These are phyloP conservation scores for Gastroboletus turbinatus DNA, from an alignment of 1,284 basidiomycete species.

Conservation along the genomic window DNA sequence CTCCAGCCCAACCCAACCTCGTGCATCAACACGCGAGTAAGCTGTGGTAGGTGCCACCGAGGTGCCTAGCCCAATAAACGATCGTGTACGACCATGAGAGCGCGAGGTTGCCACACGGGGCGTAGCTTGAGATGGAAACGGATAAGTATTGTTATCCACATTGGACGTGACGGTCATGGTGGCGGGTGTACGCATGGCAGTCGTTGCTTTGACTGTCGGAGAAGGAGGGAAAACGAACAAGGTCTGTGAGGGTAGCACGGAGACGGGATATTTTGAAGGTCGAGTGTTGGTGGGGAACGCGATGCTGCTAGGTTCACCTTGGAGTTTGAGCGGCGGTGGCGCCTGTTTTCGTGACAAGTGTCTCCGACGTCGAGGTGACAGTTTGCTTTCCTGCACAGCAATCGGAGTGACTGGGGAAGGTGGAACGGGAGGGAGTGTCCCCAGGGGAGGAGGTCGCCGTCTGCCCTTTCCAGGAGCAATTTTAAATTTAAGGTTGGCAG, in stretches of 20 bases:
- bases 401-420: conserved; percentile 60
- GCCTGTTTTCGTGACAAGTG: conserved; percentile 48
- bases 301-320: conserved; percentile 28
- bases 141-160: conserved; percentile 43
- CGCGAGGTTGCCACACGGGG: conserved; percentile 72
- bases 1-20: conserved; percentile 66
- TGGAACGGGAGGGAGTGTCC: conserved; percentile 65
- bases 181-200: conserved; percentile 56
- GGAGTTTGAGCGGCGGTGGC: conserved; percentile 55
- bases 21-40: conserved; percentile 76
- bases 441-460: conserved; percentile 58
- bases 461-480: conserved; percentile 50
- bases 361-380: conserved; percentile 32
- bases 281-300: conserved; percentile 24
- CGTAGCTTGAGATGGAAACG: conserved; percentile 63
- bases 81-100: conserved; percentile 62
- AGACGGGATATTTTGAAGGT: conserved; percentile 13
- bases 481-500: conserved; percentile 49
- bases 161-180: conserved; percentile 74
- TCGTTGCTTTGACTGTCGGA: conserved; percentile 50
- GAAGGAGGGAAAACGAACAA: conserved; percentile 83
- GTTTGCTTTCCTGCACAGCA: conserved; percentile 34
- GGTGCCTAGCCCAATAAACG: conserved; percentile 66
- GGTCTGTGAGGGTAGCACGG: conserved; percentile 61
- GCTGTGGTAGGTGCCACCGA: conserved; percentile 78